These are phyloP conservation scores for Plasmopara muralis DNA, from an alignment of 352 stramenopile species.

Conservation along the genomic window DNA sequence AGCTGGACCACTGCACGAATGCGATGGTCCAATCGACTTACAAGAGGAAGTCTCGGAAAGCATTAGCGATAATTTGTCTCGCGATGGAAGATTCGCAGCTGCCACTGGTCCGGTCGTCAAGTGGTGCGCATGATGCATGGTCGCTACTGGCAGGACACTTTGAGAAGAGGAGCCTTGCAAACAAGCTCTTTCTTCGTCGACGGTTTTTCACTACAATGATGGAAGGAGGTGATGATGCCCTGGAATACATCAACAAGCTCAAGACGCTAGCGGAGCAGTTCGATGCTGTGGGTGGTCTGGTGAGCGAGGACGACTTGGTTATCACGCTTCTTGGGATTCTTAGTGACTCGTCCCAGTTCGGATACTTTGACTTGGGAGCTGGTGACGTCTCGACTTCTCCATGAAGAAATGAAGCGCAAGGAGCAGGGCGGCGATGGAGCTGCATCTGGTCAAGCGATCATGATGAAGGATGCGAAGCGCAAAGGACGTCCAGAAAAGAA, in stretches of 20 bases:
- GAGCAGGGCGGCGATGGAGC: not conserved
- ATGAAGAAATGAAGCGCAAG: not conserved
- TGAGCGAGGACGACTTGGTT: too few species aligned
- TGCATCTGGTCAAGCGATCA: too few species aligned
- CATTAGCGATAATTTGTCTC: too few species aligned
- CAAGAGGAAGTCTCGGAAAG: too few species aligned
- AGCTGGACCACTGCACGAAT: not conserved
- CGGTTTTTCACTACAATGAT: not conserved
- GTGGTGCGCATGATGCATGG: not conserved
- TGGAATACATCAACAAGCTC: not conserved
- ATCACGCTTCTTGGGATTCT: too few species aligned
- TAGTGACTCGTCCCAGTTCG: not conserved
- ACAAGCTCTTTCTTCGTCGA: conserved; percentile 3
- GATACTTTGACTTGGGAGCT: not conserved
- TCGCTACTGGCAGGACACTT: not conserved
- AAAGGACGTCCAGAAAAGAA: too few species aligned
- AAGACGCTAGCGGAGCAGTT: too few species aligned
- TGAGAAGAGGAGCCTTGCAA: not conserved
- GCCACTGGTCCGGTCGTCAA: too few species aligned
- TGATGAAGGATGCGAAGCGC: too few species aligned
- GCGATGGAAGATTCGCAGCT: too few species aligned
- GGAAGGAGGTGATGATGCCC: conserved; percentile 1
- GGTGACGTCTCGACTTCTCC: not conserved
- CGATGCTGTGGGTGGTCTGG: too few species aligned
- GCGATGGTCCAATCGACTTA: not conserved